Evolutionary conservation across 208 protist genomes (phyloP), one percentile per base, ranked within the genome.

Genomic region (Leptomonas seymouri): DNA sequence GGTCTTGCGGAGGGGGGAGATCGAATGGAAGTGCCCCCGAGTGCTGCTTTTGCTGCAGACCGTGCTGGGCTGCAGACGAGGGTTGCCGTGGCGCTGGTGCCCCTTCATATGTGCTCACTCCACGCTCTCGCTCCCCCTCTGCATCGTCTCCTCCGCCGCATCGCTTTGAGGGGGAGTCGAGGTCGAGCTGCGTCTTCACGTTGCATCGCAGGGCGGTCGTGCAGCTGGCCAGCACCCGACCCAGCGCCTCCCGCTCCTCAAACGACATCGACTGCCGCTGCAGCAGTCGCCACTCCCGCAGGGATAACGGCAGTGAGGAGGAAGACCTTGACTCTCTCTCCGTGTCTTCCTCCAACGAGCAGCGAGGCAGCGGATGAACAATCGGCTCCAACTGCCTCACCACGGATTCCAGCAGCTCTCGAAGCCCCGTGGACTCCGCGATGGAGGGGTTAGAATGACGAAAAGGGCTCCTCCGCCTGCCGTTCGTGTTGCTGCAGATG

Each of bases 161-260:
- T 41, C n/a, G n/a, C 21, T 25, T 59, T 45, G 34, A 59, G 20
- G 34, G 55, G 30, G 55, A 59, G 34, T 59, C 55, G 2, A 59
- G 20, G n/a, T 46, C 36, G 34, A 46, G 34, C 34, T 23, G 30
- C 18, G 55, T 30, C 28, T 41, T 25, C 20, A 7, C 7, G 27
- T 23, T 23, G 27, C 57, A 64, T 27, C 54, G 55, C 57, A 65
- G 67, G 6, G 67, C 67, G 18, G 57, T 57, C 34, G 50, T 36
- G 23, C 67, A 71, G 28, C 67, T 71, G 14, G 23, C 46, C 21
- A 63, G 23, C 41, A 71, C 67, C 20, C 46, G 44, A 15, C 64
- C 44, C n/a, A 71, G 45, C 9, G 56, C 56, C 54, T 57, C 57
- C n/a, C 48, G 57, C 27, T 73, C 67, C 28, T 65, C 57, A 3